Base-by-base conservation (phyloP, 805 yeast genomes). In the Ogataea pignaliae region DNA sequence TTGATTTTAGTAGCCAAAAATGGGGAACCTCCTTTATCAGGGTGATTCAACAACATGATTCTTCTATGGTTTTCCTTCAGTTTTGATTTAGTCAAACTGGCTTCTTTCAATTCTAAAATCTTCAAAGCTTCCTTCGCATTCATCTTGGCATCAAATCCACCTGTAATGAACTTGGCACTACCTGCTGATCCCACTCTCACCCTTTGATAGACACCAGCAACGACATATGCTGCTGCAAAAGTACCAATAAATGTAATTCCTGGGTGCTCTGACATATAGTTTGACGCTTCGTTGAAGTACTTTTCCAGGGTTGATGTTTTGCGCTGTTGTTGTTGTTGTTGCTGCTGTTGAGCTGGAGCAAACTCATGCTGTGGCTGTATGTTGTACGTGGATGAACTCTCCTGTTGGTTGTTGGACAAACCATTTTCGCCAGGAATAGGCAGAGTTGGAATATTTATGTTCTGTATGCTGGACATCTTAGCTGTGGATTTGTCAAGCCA, bases 121-220 rank as follows among this genome's bases (percentile, higher is more conserved):
- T 79, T 89, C 48, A 89, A 72, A 3, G 97, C 97, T 62, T 91
- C 99, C 54, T 78, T 83, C 37, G 90, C 83, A 46, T 77, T 75
- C 96, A 91, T 88, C 64, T 91, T 93, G n/a, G 78, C 64, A 32
- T 90, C 97, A 66, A 91, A 91, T 1, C 96, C 88, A 45, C 98
- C 99, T 61, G 82, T 88, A 60, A 73, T 69, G 59, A 82, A 91
- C 16, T 84, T 79, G 51, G 79, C 77, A 21, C 7, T 21, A 21
- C 26, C 26, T 44, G 73, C 71, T 17, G 76, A 61, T 34, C 88
- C 85, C n/a, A 88, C 85, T 49, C 81, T 84, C 34, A 71, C 65
- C 50, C 74, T 77, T 62, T 81, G 85, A 63, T 82, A 76, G 11
- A 78, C 65, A 3, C 90, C 90, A 2, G 90, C 83, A 15, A 75